Base-by-base conservation (phyloP, 2,329 filamentous ascomycete genomes). In the Aspergillus oerlinghausenensis region DNA sequence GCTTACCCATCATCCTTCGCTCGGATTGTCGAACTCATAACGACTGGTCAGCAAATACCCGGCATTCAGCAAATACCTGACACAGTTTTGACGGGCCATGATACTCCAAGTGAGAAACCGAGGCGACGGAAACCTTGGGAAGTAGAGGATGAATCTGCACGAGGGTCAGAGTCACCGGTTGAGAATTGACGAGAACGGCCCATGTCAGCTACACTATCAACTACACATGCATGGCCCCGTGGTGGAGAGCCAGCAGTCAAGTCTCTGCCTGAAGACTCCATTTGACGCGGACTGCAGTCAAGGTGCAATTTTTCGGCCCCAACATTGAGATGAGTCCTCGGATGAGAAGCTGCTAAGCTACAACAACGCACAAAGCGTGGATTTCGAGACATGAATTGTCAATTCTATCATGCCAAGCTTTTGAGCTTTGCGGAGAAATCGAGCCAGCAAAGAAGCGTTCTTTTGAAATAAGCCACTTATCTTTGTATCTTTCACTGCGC, bases 41-140 rank as follows among this genome's bases (percentile, higher is more conserved):
- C 90, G 25, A 87, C 85, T 28, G 91, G 91, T 53, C 86, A 90
- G 65, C 87, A 89, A 0, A 88, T 97, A 47, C 91, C 92, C 1
- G 92, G 92, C 0, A 95, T 97, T 67, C 86, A 87, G 64, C 85
- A 96, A 61, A 93, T 97, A 53, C 91, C 92, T 4, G 84, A 90
- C 63, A 94, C 88, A 0, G 79, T 96, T 4, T 79, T 92, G 21
- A 80, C 85, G 54, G 88, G 88, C 4, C 83, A 90, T 58, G 87
- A 88, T 58, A 82, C 82, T 23, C 71, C 79, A 51, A 78, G 79
- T 54, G 77, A 76, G n/a, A 79, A 78, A 23, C 67, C 76, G n/a
- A 78, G 73, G 63, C 78, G 86, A 63, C 80, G 75, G 67, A 88
- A 88, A 74, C 92, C 92, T 1, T 97, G 92, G 92, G 92, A 96